Base-by-base conservation (phyloP, 2,329 filamentous ascomycete species). In the Alternaria sp. region DNA sequence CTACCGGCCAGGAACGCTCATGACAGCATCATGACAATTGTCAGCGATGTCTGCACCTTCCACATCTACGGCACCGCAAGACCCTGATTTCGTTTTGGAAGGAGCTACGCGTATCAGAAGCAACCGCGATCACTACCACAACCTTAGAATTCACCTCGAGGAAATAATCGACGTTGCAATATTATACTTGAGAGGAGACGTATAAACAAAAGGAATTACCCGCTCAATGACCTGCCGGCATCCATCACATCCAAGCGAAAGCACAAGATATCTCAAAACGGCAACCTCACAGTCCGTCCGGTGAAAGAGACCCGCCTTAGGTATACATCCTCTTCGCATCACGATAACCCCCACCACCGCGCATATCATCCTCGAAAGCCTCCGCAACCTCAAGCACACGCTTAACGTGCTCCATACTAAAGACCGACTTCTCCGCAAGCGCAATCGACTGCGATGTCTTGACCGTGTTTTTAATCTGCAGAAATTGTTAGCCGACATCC, bases 281-380 rank as follows among this genome's bases (percentile, higher is more conserved):
- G 4, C 30, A 37, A 37, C 30, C 30, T 37, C 30, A 26, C 25
- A 37, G 30, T 37, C 30, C 30, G 30, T 15, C 30, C 30, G 30
- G 14, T 15, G 30, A 37, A 37, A 37, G 30, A 37, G 14, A 23
- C 20, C 11, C 6, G 2, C 14, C 45, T 66, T 79, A 90, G 61
- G 87, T 90, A 71, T 96, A 96, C 74, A 90, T 92, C 68, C 91
- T 86, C 93, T 96, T 95, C 0, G 92, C 92, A 76, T 96, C 93
- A 69, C 92, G 84, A 71, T 93, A 96, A 0, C 93, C 93, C 0
- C 87, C 85, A 0, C 93, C 93, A 6, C 93, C 94, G 77, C 91
- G 93, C 55, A 97, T 83, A 76, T 97, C 93, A 28, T 89, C 87
- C 67, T 95, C 92, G 78, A 97, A 97, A 37, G 88, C 91, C 78